Base-by-base conservation (phyloP, 2,329 filamentous ascomycete species). In the Alternaria novae-zelandiae region DNA sequence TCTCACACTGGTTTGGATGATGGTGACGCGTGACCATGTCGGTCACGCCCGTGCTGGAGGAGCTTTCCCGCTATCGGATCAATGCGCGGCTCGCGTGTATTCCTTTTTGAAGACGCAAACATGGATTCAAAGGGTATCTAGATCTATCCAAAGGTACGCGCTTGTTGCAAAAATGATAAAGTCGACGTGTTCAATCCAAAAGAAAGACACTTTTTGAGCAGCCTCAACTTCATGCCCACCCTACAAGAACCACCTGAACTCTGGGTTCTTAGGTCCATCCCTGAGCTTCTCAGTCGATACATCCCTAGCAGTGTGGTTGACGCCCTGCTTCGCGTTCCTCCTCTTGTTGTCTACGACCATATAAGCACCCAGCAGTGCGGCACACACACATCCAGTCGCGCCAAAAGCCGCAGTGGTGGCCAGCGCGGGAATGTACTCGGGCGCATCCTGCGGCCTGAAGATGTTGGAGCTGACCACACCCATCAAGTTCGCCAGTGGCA, bases 401-500 rank as follows among this genome's bases (percentile, higher is more conserved):
- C 90, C 90, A 80, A 90, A 90, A 3, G 83, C 84, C 0, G 88
- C 88, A 3, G 87, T 90, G 0, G 89, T 90, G 41, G 88, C 85
- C 45, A 91, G 78, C 0, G 90, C 90, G 1, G 89, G 89, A 57
- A 87, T 82, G 71, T 92, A 92, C 70, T 90, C 87, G 0, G 90
- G 90, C 10, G 85, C 85, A 72, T 91, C 88, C 69, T 89, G 79
- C 43, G 83, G 82, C 15, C 85, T 83, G 79, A 92, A 92, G 62
- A 91, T 89, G 70, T 93, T 92, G 65, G 86, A 88, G 26, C 84
- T 84, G 0, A 93, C 88, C 1, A 93, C 81, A 5, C 90, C 91
- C 89, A 94, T 94, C 36, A 93, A 76, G 68, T 94, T 94, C 4
- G 91, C 91, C 10, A 92, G 77, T 0, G 91, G 91, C 0, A 94